These are phyloP conservation scores for Laetiporus sulphureus DNA, from an alignment of 1,284 basidiomycete species.

Conservation along the genomic window DNA sequence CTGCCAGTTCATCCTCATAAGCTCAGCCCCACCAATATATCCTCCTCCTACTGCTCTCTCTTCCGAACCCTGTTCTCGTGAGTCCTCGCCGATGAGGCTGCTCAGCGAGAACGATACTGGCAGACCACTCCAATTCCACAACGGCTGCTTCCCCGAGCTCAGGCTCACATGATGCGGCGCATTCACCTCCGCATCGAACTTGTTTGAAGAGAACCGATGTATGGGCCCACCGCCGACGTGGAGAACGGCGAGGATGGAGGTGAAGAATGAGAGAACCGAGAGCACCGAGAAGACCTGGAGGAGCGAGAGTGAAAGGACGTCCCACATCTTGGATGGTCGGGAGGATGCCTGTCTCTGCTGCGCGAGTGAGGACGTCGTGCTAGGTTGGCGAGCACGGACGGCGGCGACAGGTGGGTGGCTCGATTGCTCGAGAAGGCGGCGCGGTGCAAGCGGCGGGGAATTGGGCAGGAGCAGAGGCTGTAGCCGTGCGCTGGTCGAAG, in stretches of 20 bases:
- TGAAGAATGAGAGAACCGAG: constrained; percentile 27
- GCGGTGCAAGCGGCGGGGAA: background rate
- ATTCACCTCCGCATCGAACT: constrained; percentile 18
- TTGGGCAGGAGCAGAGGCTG: background rate
- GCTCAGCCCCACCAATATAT: constrained; percentile 22
- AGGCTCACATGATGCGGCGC: constrained; percentile 15
- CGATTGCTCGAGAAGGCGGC: constrained; percentile 5
- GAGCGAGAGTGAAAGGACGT: constrained; percentile 26
- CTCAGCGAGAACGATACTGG: constrained; percentile 24
- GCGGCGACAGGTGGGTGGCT: constrained; percentile 3
- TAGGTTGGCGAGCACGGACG: constrained; percentile 2
- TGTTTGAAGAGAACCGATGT: constrained; percentile 21
- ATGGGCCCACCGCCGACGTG: constrained; percentile 26
- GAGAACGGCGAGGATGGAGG: constrained; percentile 25
- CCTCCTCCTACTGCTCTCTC: constrained; percentile 10
- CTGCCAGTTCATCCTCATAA: constrained; percentile 27
- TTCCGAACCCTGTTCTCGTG: constrained; percentile 11
- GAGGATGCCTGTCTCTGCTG: constrained; percentile 4
- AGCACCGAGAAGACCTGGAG: constrained; percentile 29
- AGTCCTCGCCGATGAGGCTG: constrained; percentile 24
- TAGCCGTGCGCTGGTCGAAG: no score
- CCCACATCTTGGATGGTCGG: constrained; percentile 17
- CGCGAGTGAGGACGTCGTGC: constrained; percentile 3
- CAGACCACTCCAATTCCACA: constrained; percentile 25
- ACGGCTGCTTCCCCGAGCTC: constrained; percentile 16